Evolutionary conservation across 2,329 filamentous ascomycete genomes (phyloP), one percentile per base, ranked within the genome.

Genomic region (Aspergillus jensenii): DNA sequence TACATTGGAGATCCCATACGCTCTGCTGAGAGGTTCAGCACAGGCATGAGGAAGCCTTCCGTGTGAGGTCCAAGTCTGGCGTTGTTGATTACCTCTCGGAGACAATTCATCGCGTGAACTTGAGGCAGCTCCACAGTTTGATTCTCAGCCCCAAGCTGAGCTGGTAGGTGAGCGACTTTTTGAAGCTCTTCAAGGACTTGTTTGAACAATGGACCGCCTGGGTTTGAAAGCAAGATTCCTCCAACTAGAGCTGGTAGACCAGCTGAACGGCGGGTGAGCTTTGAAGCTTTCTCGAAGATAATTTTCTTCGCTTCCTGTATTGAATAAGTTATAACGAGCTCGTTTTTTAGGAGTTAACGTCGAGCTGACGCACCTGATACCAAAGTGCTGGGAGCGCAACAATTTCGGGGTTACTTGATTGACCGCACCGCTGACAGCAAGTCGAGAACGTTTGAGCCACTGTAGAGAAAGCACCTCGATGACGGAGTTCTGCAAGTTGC

Each of bases 91-190:
- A 96, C 88, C 63, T 96, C 92, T 70, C 95, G 95, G 57, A 99
- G 79, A 60, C 90, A 96, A 71, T 99, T 99, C 70, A 96, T 84
- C 0, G 95, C 92, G 73, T 99, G 95, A 0, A 99, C 95, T 74
- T 99, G 93, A 0, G 92, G 89, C 4, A 98, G 77, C 41, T 89
- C 81, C 31, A 82, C 76, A 49, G 83, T 79, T 59, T 72, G 68
- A 15, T 67, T 63, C 19, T 65, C 59, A 33, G 59, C 59, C n/a
- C 67, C 61, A 19, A 69, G 68, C n/a, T 70, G 58, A 4, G 68
- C 69, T 12, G 71, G 67, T 11, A 70, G 58, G 3, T 69, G 67
- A 8, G 77, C 69, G 4, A 78, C 74, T 2, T 72, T 68, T 46
- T 76, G 74, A 44, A 78, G 68, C 19, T 78, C 76, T 23, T 65